Percentiles rank a stretch among this genome's conserved stretches.
Evolutionary conservation across 805 yeast species (phyloP).

Genomic region (Suhomyces sp.): DNA sequence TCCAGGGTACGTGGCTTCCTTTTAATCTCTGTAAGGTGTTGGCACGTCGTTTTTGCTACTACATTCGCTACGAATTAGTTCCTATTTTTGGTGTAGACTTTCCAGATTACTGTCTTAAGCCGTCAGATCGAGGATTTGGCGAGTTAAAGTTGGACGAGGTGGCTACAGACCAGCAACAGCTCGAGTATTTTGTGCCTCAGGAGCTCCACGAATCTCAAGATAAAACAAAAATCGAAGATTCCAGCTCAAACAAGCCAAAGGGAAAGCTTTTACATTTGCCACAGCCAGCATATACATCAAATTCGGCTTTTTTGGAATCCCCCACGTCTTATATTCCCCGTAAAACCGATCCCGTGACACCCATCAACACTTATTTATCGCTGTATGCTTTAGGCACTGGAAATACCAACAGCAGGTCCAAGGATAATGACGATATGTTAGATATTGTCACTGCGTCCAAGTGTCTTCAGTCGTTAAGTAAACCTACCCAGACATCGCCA

Average conservation of each 20-base stretch:
- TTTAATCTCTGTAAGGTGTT: constrained; percentile 61
- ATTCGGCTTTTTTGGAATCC: not conserved
- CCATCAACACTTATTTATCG: not conserved
- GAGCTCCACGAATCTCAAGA: not conserved
- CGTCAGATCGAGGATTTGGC: constrained; percentile 63
- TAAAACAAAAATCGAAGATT: not conserved
- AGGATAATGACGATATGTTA: constrained; percentile 17
- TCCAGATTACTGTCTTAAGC: constrained; percentile 57
- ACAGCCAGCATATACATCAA: not conserved
- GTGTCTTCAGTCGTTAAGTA: constrained; percentile 30
- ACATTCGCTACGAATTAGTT: constrained; percentile 68
- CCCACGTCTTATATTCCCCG: not conserved
- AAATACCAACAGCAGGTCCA: not conserved
- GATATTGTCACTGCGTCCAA: constrained; percentile 37
- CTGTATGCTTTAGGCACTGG: not conserved
- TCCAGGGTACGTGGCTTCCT: constrained; percentile 94
- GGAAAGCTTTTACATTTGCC: constrained; percentile 4
- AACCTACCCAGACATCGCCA: constrained; percentile 10
- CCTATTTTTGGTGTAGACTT: constrained; percentile 79
- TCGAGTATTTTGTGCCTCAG: constrained; percentile 3
- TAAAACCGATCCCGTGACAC: constrained; percentile 4
- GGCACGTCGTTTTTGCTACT: constrained; percentile 73
- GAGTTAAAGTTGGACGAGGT: constrained; percentile 47
- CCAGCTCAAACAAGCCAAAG: not conserved
- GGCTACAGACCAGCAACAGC: constrained; percentile 9